phyloP scores from a whole-genome alignment of 768 basidiomycete genomes.

The Thelephora ganbajun region DNA sequence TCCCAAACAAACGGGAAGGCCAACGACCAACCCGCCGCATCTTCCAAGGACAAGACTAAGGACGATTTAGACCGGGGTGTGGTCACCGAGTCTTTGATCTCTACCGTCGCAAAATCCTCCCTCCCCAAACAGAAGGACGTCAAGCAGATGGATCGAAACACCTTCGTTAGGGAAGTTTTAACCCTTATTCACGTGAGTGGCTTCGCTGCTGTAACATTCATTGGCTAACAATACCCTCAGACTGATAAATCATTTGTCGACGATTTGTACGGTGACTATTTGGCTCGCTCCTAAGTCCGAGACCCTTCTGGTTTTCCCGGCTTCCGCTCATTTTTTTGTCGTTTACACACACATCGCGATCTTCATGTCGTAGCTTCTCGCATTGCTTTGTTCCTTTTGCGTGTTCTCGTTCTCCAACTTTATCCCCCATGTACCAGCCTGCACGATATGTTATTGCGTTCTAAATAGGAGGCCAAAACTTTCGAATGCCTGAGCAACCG shows the following conservation, averaged over 20 bases:
- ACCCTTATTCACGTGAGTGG: constrained; percentile 31
- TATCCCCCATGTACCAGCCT: too few relatives aligned
- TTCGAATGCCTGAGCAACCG: not conserved
- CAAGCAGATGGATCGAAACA: constrained; percentile 14
- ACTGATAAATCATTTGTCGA: constrained; percentile 57
- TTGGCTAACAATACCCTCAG: constrained; percentile 17
- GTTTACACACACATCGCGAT: too few relatives aligned
- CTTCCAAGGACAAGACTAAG: not conserved
- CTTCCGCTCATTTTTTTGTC: too few relatives aligned
- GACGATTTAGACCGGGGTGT: not conserved
- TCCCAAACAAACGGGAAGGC: not conserved
- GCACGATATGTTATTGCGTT: too few relatives aligned
- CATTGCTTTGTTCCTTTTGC: too few relatives aligned
- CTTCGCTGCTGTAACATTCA: not conserved
- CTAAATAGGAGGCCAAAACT: not conserved
- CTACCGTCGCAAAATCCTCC: too few relatives aligned
- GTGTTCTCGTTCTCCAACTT: too few relatives aligned
- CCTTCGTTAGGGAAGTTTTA: constrained; percentile 57
- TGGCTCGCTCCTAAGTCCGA: not conserved
- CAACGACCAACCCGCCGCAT: constrained; percentile 1
- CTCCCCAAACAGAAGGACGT: too few relatives aligned
- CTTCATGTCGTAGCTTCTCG: too few relatives aligned
- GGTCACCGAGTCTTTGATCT: constrained; percentile 6
- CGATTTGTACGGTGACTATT: constrained; percentile 40
- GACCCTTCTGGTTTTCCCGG: too few relatives aligned